phyloP scores from a whole-genome alignment of 495 filamentous ascomycete species.

The Apodospora peruviana region DNA sequence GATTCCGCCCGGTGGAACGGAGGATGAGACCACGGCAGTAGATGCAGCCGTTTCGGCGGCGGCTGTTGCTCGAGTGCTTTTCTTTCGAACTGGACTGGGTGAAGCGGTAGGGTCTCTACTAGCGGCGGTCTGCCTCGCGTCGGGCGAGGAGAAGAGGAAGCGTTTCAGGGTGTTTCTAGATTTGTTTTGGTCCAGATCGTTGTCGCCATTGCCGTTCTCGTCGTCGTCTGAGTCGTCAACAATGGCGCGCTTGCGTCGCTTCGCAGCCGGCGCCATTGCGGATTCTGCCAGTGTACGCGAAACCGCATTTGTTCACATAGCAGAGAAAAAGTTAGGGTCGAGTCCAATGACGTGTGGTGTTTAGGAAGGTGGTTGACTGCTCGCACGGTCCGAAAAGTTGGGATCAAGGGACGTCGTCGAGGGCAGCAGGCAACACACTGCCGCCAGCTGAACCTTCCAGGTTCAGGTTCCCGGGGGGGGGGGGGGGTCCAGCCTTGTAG shows the following conservation, averaged over 20 bases:
- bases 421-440: no score
- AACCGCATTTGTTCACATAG: constrained; percentile 20
- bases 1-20: constrained; percentile 8
- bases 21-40: neutral
- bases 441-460: no score
- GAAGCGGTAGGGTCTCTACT: constrained; percentile 12
- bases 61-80: constrained; percentile 18
- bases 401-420: no score
- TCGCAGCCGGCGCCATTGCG: constrained; percentile 51
- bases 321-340: neutral
- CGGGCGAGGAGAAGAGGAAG: constrained; percentile 40
- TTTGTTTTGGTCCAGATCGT: neutral
- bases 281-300: constrained; percentile 4
- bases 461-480: no score
- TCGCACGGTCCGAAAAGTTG: no score
- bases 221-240: constrained; percentile 32
- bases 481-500: no score
- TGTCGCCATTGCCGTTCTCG: constrained; percentile 7
- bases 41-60: constrained; percentile 10
- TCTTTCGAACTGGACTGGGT: constrained; percentile 31
- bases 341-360: constrained; percentile 1
- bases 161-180: constrained; percentile 21
- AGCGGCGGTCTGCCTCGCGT: constrained; percentile 15
- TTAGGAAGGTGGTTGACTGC: no score
- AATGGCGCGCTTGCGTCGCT: constrained; percentile 40